A percentile compares a stretch with the other conserved stretches of the same genome.
Conservation (phyloP, 2,329 filamentous ascomycete genomes). For the Macroventuria anomochaeta region DNA sequence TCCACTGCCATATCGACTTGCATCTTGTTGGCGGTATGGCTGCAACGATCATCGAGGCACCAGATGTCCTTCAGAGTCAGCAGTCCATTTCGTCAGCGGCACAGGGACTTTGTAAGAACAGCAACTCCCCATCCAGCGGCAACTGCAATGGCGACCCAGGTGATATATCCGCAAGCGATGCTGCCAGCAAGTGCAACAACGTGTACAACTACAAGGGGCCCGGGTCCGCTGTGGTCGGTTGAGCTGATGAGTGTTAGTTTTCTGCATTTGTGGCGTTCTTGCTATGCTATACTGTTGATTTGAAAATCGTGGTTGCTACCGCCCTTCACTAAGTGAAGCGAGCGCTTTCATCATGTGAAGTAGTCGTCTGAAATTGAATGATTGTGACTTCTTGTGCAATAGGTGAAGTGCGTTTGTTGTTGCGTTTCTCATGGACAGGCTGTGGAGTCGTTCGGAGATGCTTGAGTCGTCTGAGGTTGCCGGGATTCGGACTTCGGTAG, state of each 20-base stretch:
- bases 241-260: neutral
- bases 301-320: too few species aligned
- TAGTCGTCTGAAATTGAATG: too few species aligned
- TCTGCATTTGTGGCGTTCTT: neutral
- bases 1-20: conserved; percentile 46
- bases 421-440: neutral
- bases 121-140: conserved; percentile 16
- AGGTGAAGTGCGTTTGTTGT: neutral
- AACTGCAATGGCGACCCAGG: conserved; percentile 32
- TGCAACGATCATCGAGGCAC: conserved; percentile 37
- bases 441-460: neutral
- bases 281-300: neutral
- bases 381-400: too few species aligned
- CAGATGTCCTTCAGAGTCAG: conserved; percentile 21
- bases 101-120: conserved; percentile 21
- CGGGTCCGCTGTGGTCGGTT: conserved; percentile 4
- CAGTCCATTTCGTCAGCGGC: conserved; percentile 23
- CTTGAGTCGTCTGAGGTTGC: neutral
- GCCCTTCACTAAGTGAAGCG: too few species aligned
- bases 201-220: conserved; percentile 31
- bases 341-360: neutral
- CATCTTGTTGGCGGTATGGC: conserved; percentile 43
- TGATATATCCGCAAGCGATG: conserved; percentile 23
- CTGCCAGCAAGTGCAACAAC: conserved; percentile 33
- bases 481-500: conserved; percentile 1